These are phyloP conservation scores for Neonectria punicea DNA, from an alignment of 2,329 filamentous ascomycete species.

Conservation along the genomic window DNA sequence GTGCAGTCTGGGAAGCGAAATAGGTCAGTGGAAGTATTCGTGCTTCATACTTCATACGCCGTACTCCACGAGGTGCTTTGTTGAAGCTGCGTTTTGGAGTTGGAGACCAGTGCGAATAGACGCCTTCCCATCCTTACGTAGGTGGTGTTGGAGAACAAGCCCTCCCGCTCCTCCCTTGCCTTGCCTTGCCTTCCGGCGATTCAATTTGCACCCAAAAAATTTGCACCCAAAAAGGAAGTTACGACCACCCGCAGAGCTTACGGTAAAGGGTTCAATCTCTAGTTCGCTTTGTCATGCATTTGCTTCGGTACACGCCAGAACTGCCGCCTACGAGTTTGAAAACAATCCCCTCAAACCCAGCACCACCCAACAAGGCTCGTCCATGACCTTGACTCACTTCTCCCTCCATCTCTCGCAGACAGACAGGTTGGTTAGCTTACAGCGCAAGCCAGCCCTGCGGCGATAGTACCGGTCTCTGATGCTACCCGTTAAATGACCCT, in stretches of 20 bases:
- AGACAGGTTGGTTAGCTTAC: background rate
- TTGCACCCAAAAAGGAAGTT: background rate
- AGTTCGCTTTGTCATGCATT: background rate
- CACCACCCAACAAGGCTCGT: background rate
- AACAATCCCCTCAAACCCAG: constrained; percentile 2
- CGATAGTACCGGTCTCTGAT: constrained; percentile 7
- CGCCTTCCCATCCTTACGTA: background rate
- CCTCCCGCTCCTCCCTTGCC: background rate
- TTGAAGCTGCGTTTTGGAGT: background rate
- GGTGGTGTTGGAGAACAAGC: background rate
- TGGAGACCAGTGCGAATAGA: background rate
- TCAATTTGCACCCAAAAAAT: background rate
- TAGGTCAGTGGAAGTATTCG: background rate
- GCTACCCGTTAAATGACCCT: background rate
- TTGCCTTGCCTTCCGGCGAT: background rate
- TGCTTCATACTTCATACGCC: background rate
- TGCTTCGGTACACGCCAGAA: constrained; percentile 8
- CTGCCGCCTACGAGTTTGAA: background rate
- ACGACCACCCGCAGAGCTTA: background rate
- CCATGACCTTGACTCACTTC: background rate
- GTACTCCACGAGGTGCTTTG: background rate
- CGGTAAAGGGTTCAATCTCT: background rate
- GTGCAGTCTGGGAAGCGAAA: background rate
- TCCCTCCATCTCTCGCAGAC: background rate
- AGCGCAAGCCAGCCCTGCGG: background rate